These are phyloP conservation scores for Prunus yedoensis DNA, from an alignment of 331 rosid species.

Conservation along the genomic window DNA sequence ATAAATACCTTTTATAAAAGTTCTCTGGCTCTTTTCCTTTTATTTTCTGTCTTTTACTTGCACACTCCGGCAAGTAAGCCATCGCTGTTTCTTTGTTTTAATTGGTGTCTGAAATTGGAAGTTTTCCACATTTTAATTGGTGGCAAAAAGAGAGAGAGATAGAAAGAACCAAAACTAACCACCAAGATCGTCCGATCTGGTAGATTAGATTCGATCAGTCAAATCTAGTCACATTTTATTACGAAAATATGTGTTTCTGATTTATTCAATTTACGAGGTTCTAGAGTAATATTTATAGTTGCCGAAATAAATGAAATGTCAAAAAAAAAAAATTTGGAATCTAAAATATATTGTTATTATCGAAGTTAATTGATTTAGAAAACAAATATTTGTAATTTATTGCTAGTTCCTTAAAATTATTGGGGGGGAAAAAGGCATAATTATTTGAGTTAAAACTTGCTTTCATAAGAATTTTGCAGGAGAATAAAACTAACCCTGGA, in stretches of 20 bases:
- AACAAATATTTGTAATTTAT: too few species aligned
- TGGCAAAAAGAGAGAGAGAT: too few species aligned
- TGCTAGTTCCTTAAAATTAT: not conserved
- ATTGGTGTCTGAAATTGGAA: conserved; percentile 23
- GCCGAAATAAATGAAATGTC: too few species aligned
- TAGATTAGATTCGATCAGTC: too few species aligned
- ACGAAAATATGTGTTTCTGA: not conserved
- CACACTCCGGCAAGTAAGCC: conserved; percentile 45
- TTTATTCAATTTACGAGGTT: not conserved
- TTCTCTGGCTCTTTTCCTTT: not conserved
- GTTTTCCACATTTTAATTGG: conserved; percentile 13
- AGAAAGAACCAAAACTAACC: not conserved
- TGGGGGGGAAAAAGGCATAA: not conserved
- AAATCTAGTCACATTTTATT: too few species aligned
- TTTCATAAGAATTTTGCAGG: not conserved
- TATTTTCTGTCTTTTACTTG: conserved; percentile 20
- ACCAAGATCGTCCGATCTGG: not conserved
- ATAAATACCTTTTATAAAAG: not conserved
- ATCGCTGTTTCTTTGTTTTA: not conserved
- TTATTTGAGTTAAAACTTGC: conserved; percentile 1
- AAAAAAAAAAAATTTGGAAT: too few species aligned
- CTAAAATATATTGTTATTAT: too few species aligned
- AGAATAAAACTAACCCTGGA: not conserved
- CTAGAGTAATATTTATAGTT: not conserved
- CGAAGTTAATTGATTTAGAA: too few species aligned